Conservation (phyloP, 306 rosid species). For the cucumber (Cucumis sativus) region DNA sequence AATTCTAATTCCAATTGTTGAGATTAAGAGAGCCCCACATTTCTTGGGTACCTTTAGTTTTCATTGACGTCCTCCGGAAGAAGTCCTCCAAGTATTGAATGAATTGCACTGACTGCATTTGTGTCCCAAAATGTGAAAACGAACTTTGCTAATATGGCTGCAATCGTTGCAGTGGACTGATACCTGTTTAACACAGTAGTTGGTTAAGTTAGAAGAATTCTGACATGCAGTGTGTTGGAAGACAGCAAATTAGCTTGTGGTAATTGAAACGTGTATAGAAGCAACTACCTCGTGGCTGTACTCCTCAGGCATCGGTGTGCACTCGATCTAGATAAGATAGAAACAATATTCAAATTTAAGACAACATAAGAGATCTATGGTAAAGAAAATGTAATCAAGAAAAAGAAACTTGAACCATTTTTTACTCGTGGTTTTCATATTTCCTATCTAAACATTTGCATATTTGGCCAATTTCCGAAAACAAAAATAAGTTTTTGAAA, state of each 20-base stretch:
- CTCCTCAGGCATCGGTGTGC: slow-evolving; percentile 27
- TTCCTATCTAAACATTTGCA: too few relatives aligned
- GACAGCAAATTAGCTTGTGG: not conserved
- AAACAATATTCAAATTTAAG: slow-evolving; percentile 1
- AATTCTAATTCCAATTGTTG: not conserved
- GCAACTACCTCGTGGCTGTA: slow-evolving; percentile 40
- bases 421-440: too few relatives aligned
- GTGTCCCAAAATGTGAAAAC: slow-evolving; percentile 51
- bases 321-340: slow-evolving; percentile 27
- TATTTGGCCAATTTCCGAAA: too few relatives aligned
- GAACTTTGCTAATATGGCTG: slow-evolving; percentile 24
- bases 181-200: slow-evolving; percentile 29
- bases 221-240: not conserved
- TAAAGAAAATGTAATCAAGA: not conserved
- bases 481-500: too few relatives aligned
- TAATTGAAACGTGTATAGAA: not conserved
- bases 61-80: slow-evolving; percentile 14
- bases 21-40: not conserved
- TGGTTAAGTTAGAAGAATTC: not conserved
- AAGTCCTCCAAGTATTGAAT: slow-evolving; percentile 55
- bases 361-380: not conserved
- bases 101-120: slow-evolving; percentile 49
- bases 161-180: slow-evolving; percentile 69
- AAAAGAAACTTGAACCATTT: too few relatives aligned
- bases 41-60: slow-evolving; percentile 4